Conservation (phyloP, 768 basidiomycete species). For the Trametes meyenii region DNA sequence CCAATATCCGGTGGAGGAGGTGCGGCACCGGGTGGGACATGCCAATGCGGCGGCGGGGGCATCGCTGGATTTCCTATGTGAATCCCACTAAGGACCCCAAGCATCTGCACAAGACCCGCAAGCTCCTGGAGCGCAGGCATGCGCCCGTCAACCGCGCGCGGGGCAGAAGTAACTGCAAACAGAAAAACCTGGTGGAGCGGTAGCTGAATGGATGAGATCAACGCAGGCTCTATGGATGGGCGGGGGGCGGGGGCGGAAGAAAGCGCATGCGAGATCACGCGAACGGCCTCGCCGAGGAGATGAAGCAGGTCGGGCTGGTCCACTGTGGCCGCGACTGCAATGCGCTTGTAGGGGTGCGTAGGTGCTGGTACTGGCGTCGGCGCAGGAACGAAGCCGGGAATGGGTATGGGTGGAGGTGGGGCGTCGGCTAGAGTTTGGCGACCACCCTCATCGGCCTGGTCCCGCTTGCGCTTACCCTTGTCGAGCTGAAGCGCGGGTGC, state of each 20-base stretch:
- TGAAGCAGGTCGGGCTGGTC: slow-evolving; percentile 45
- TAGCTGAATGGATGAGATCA: slow-evolving; percentile 72
- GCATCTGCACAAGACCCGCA: slow-evolving; percentile 78
- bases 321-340: slow-evolving; percentile 11
- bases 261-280: slow-evolving; percentile 55
- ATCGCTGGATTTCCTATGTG: slow-evolving; percentile 55
- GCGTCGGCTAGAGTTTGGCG: slow-evolving; percentile 1
- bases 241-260: slow-evolving; percentile 36
- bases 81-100: slow-evolving; percentile 78
- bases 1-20: slow-evolving; percentile 51
- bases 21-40: slow-evolving; percentile 29
- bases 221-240: slow-evolving; percentile 52
- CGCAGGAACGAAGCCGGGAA: neutral
- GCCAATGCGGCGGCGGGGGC: slow-evolving; percentile 32
- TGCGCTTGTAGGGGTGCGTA: slow-evolving; percentile 38
- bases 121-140: slow-evolving; percentile 72
- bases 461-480: slow-evolving; percentile 77
- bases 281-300: slow-evolving; percentile 64
- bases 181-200: slow-evolving; percentile 78
- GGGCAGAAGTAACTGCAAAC: slow-evolving; percentile 68
- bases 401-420: neutral
- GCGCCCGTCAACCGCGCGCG: slow-evolving; percentile 41
- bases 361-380: neutral
- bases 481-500: slow-evolving; percentile 64
- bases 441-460: slow-evolving; percentile 45